Base-by-base conservation (phyloP, 768 basidiomycete species). In the Rossbeevera mucosa region DNA sequence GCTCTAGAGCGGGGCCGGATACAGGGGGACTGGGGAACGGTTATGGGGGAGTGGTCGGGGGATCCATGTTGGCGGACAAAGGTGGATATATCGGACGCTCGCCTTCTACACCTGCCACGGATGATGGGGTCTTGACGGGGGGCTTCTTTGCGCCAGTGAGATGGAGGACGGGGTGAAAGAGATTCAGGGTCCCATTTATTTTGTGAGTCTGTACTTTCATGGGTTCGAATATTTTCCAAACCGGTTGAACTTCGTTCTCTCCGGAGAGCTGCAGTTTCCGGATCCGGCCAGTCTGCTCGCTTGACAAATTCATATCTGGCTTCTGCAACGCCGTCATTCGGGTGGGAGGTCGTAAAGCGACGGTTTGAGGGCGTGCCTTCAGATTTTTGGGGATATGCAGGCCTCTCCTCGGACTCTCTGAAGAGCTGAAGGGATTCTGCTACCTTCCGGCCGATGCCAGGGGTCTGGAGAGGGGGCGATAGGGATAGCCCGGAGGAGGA, bases 201-300 rank as follows among this genome's bases (percentile, higher is more conserved):
- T 13, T 59, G 58, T 11, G 61, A 50, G 41, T 61, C 62, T 2
- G 62, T 52, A 56, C 67, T 72, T 46, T 85, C 84, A 54, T 79
- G 72, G n/a, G 80, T 77, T 61, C 72, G 74, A 16, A 77, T 72
- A 18, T 80, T 75, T 52, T 86, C 81, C 50, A 86, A 65, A 20
- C 74, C 75, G 18, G 82, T 80, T 30, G 77, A 73, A 62, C 87
- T 89, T 66, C 78, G 82, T 63, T 87, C 84, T 52, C 87, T 74
- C 51, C 87, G 76, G 45, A 83, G 72, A 18, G 83, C 85, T 50
- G 82, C 85, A 5, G 80, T 74, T 71, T 89, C 89, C 36, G 86
- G 80, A 66, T 88, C 88, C 1, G 86, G 87, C 90, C 90, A 91
- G 58, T 88, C 89, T 14, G 90, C 83, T 40, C 89, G 80, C 64